phyloP scores from a whole-genome alignment of 108 stramenopile genomes.

The Conticribra weissflogii region DNA sequence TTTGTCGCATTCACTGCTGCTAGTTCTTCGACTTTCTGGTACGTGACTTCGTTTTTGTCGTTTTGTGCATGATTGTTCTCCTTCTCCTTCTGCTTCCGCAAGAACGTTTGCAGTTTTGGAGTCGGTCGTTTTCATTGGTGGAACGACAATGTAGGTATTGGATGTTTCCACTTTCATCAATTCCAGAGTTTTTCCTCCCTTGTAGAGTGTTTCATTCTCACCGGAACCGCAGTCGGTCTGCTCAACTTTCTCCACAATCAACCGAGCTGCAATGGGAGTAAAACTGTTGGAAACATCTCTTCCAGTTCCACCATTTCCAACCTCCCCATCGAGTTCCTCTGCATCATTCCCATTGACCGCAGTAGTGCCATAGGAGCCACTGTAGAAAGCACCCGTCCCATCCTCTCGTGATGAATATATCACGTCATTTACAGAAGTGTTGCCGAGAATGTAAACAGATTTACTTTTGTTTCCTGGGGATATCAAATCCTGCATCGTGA shows the following conservation, averaged over 20 bases:
- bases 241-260: constrained; percentile 28
- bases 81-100: neutral
- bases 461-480: no score
- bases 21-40: no score
- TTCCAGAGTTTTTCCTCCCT: constrained; percentile 39
- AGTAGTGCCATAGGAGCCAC: no score
- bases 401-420: constrained; percentile 8
- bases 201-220: neutral
- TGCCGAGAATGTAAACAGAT: constrained; percentile 37
- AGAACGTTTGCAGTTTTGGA: neutral
- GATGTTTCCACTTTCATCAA: constrained; percentile 44
- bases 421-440: constrained; percentile 10
- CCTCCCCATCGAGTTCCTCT: neutral
- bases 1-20: neutral
- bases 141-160: constrained; percentile 47
- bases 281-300: constrained; percentile 10
- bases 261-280: constrained; percentile 31
- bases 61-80: constrained; percentile 1
- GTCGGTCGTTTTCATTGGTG: constrained; percentile 20
- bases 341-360: neutral
- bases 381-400: no score
- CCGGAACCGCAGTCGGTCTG: neutral
- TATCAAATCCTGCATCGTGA: constrained; percentile 36
- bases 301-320: constrained; percentile 2
- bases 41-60: no score